Base-by-base conservation (phyloP, 1,284 basidiomycete genomes). In the Naganishia sp. region DNA sequence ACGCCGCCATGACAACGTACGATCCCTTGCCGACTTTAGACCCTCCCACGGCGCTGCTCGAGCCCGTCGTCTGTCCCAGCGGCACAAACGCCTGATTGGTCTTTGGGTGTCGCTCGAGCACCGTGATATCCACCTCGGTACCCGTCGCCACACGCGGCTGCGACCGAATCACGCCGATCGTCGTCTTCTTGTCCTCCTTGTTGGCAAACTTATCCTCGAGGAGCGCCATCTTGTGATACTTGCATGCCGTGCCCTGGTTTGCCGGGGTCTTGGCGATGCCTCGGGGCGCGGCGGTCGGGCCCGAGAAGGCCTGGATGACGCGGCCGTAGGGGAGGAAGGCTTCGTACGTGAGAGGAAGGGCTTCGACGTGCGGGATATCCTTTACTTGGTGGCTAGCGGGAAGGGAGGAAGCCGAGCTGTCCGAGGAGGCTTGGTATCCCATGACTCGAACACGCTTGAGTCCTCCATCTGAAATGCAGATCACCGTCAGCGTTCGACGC, bases 371-470 rank as follows among this genome's bases (percentile, higher is more conserved):
- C 70, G 63, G 43, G 43, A 64, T 18, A 49, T 57, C n/a, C 64
- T 47, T n/a, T 61, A 52, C 17, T 57, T 46, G 50, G 35, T 65
- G 67, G 43, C 46, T 65, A 18, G 32, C 69, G 61, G 52, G 71
- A 51, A 31, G 70, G 23, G 54, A 56, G 41, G 45, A 72, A 61
- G 35, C 68, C 63, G 55, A 79, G 69, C 28, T 78, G 53, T 35
- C 69, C n/a, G 49, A 64, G 35, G 10, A 47, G 51, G 81, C 82
- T 65, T 84, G 85, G 64, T 85, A 84, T 17, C 95, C 95, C 67
- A 88, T 83, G 54, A 98, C 78, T 58, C 95, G 86, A 25, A 99
- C 82, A 11, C 95, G 87, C 82, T 99, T 99, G 76, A 98, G 83
- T 25, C 95, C 95, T 55, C 95, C 95, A 76, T 99, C 95, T 81